Evolutionary conservation across 768 basidiomycete species (phyloP), one percentile per base, ranked within the genome.

Genomic region (Kwoniella sp.): DNA sequence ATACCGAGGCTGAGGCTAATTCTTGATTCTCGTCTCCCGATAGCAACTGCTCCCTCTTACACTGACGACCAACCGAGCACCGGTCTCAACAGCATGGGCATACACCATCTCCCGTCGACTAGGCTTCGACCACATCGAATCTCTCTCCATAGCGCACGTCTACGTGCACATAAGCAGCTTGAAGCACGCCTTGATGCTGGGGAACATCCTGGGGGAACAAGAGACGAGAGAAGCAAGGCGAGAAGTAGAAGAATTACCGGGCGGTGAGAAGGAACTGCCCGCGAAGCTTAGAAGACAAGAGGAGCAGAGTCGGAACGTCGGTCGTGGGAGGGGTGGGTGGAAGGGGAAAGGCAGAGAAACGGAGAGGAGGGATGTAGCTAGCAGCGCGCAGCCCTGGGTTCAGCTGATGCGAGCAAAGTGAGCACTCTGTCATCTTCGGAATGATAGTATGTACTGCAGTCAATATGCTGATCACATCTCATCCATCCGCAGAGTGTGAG

Each of bases 31-130:
- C n/a, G 12, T 37, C 2, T 45, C 13, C 7, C 13, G 13, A 11
- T 29, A 63, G 62, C 62, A 65, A 55, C 83, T 96, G 48, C 83
- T 79, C 66, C 80, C 79, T 22, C 89, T 91, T 69, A 84, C 83
- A 8, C 84, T 86, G 22, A 84, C 92, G 22, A 85, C 91, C 51
- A 98, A 98, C 79, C 88, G 95, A 25, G 94, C 95, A 0, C 95
- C 95, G 0, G 84, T 97, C 51, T 91, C 97, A 90, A 93, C 89
- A 61, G 92, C 90, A 1, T 98, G 95, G 95, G 87, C 92, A 1
- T 90, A 85, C 57, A 81, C 92, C 34, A 91, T 97, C 28, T 90
- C 91, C 2, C 91, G 92, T 72, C 85, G 88, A 41, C 84, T 96
- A 67, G 91, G 93, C 1, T 98, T 98, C 79, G 85, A 87, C 56